Evolutionary conservation across 176 grass and related monocot species (phyloP), one percentile per base, ranked within the genome.

Genomic region (Hordeum marinum): DNA sequence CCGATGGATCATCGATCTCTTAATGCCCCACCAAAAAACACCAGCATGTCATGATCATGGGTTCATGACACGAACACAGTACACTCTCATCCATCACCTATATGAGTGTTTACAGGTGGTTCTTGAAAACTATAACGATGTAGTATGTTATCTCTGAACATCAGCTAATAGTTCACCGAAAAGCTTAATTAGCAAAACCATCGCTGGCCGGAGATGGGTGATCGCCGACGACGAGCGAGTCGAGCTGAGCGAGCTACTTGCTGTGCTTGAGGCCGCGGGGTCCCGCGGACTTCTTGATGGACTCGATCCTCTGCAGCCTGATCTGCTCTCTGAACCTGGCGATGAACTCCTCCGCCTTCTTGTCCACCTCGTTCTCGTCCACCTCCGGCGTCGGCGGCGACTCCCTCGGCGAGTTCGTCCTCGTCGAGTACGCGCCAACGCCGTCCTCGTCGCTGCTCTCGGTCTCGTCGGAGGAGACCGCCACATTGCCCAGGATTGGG

Each of bases 261-360:
- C 52, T 74, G 57, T 89, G 87, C 76, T 77, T 92, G 24, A 84
- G 70, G n/a, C 85, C 90, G 14, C 88, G 91, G 75, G 86, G 87
- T 23, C 86, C 91, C 0, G 90, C 90, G 3, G 91, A 91, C 81
- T 65, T 92, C 86, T 99, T 96, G 54, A 96, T 96, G 7, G 91
- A 94, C 54, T 88, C 94, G 21, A 99, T 99, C 63, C 96, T 92
- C 79, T 99, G 93, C 75, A 87, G 78, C 54, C 96, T 88, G 72
- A 99, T 99, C 78, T 95, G 94, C 74, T 99, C 96, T 77, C 93
- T 95, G 88, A 99, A 99, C 83, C 86, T 88, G 21, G 93, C 88
- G 34, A 94, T 94, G 84, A 92, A 97, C 50, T 97, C 95, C 57
- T 94, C 94, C 1, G 96, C 96, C 81, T 98, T 98, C 88, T 90